phyloP scores from a whole-genome alignment of 148 eudicot genomes.

The Talinum fruticosum region DNA sequence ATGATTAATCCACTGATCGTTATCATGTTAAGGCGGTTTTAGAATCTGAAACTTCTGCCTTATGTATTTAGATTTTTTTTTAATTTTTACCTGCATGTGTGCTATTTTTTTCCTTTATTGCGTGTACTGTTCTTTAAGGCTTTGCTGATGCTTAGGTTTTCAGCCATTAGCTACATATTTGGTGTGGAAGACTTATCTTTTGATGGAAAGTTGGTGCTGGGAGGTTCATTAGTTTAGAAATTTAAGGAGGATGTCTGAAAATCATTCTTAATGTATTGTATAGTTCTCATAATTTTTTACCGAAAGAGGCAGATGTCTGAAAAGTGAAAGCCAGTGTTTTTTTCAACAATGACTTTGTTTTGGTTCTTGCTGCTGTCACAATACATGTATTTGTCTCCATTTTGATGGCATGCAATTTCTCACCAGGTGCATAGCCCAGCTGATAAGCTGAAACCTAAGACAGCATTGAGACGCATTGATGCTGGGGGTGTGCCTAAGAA shows the following conservation, averaged over 20 bases:
- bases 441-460: constrained; percentile 65
- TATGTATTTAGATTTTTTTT: not conserved
- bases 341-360: not conserved
- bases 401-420: not conserved
- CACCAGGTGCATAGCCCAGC: constrained; percentile 45
- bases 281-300: no score
- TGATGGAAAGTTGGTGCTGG: no score
- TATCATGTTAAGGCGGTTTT: not conserved
- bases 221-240: no score
- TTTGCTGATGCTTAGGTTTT: not conserved
- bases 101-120: not conserved
- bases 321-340: not conserved
- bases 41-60: not conserved
- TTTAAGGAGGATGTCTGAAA: no score
- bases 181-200: no score
- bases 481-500: constrained; percentile 34
- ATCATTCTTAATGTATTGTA: no score
- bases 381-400: not conserved
- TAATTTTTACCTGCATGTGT: not conserved
- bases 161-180: no score
- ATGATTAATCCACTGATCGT: not conserved
- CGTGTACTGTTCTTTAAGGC: not conserved
- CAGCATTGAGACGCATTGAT: constrained; percentile 44
- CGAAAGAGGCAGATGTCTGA: no score
- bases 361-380: not conserved